phyloP scores from a whole-genome alignment of 495 filamentous ascomycete genomes.

The Penicillium antarcticum region DNA sequence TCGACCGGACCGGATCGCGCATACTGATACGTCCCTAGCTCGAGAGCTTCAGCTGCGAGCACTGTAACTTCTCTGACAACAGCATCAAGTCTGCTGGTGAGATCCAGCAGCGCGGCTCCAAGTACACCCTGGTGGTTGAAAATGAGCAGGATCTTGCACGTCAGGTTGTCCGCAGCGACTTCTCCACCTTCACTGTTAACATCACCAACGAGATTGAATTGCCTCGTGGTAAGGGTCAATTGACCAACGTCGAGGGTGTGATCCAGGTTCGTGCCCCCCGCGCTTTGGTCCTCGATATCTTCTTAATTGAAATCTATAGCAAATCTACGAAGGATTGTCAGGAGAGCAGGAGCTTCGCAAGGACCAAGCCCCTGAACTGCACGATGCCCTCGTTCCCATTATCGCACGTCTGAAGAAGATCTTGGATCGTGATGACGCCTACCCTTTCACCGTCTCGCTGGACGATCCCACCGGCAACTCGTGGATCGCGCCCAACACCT shows the following conservation, averaged over 20 bases:
- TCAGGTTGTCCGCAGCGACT: slow-evolving; percentile 89
- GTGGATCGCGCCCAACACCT: slow-evolving; percentile 84
- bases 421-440: slow-evolving; percentile 62
- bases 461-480: slow-evolving; percentile 97
- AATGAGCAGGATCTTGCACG: slow-evolving; percentile 63
- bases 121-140: slow-evolving; percentile 71
- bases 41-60: slow-evolving; percentile 89
- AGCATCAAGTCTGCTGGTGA: slow-evolving; percentile 86
- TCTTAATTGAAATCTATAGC: background rate
- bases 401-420: slow-evolving; percentile 69
- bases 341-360: slow-evolving; percentile 73
- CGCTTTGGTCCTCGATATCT: no score
- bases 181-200: slow-evolving; percentile 74
- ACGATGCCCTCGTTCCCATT: slow-evolving; percentile 69
- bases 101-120: slow-evolving; percentile 84
- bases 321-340: slow-evolving; percentile 69
- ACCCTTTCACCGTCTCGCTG: slow-evolving; percentile 82
- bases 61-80: slow-evolving; percentile 86
- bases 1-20: no score
- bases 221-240: slow-evolving; percentile 79
- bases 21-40: slow-evolving; percentile 31
- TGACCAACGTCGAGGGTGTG: slow-evolving; percentile 90
- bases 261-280: slow-evolving; percentile 36
- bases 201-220: slow-evolving; percentile 69
- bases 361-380: slow-evolving; percentile 67